A percentile compares a stretch with the other conserved stretches of the same genome.
Conservation (phyloP, 257 asterid species). For the Striga asiatica region DNA sequence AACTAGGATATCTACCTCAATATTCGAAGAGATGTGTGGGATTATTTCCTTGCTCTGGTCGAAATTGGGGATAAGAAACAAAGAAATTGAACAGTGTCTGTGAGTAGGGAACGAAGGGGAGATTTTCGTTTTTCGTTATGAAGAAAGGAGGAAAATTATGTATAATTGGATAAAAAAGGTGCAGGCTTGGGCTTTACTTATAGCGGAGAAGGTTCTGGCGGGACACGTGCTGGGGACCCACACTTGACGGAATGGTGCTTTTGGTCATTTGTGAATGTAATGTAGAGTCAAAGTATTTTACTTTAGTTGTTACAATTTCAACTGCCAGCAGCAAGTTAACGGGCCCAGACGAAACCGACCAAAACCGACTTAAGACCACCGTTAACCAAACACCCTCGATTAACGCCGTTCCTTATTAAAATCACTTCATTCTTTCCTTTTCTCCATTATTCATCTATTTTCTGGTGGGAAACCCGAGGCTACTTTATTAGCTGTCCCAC, state of each 20-base stretch:
- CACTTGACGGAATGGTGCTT: not conserved
- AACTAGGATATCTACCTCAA: constrained; percentile 11
- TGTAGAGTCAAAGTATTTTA: no score
- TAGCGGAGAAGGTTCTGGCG: constrained; percentile 8
- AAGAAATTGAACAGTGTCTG: not conserved
- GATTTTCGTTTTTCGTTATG: not conserved
- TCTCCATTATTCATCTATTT: no score
- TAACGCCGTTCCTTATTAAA: no score
- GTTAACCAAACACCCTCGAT: no score
- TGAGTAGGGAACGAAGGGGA: not conserved
- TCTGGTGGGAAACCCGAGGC: no score
- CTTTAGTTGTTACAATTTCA: no score
- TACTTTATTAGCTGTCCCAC: no score
- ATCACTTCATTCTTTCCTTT: no score
- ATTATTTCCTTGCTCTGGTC: not conserved
- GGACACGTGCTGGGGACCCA: constrained; percentile 14
- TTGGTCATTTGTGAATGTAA: no score
- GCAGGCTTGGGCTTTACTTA: constrained; percentile 3
- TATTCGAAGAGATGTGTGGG: not conserved
- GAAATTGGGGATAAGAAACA: not conserved
- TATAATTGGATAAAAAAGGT: not conserved
- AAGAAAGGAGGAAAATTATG: not conserved
- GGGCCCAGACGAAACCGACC: no score
- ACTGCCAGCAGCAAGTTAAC: no score
- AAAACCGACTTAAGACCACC: no score